Percentiles rank a stretch among this genome's conserved stretches.
phyloP scores from a whole-genome alignment of 495 filamentous ascomycete genomes.

The Collariella sp. region DNA sequence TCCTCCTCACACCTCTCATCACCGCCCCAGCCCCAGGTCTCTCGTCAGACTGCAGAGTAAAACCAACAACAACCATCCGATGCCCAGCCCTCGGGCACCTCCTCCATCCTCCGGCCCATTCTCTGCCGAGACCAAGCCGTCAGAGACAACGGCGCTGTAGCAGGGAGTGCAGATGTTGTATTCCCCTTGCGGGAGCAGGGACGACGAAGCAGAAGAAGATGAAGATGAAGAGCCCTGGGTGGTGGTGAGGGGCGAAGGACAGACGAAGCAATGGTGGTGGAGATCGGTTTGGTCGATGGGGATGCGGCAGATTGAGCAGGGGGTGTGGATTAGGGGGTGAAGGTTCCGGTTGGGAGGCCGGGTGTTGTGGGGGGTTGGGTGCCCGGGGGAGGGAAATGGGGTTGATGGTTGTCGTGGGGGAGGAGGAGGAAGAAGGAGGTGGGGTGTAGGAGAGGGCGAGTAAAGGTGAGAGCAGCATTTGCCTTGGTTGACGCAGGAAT shows the following conservation, averaged over 20 bases:
- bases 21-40: conserved; percentile 34
- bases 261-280: conserved; percentile 63
- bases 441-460: conserved; percentile 49
- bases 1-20: conserved; percentile 19
- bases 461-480: conserved; percentile 66
- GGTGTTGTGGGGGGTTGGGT: background rate
- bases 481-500: conserved; percentile 67
- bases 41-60: conserved; percentile 54
- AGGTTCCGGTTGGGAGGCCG: conserved; percentile 20
- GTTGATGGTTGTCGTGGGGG: conserved; percentile 11
- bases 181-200: conserved; percentile 42
- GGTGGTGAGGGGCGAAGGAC: conserved; percentile 23
- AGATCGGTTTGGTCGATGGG: conserved; percentile 58
- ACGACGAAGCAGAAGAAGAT: background rate
- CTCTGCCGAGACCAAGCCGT: conserved; percentile 55
- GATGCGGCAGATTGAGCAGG: conserved; percentile 65
- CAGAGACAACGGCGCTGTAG: conserved; percentile 56
- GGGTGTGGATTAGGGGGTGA: conserved; percentile 54
- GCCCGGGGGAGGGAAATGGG: conserved; percentile 14
- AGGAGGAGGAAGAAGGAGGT: conserved; percentile 6
- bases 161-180: conserved; percentile 76
- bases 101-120: conserved; percentile 76
- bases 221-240: background rate
- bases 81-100: conserved; percentile 64
- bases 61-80: conserved; percentile 73